Evolutionary conservation across 129 eudicot genomes (phyloP), one percentile per base, ranked within the genome.

Genomic region (Apium graveolens): DNA sequence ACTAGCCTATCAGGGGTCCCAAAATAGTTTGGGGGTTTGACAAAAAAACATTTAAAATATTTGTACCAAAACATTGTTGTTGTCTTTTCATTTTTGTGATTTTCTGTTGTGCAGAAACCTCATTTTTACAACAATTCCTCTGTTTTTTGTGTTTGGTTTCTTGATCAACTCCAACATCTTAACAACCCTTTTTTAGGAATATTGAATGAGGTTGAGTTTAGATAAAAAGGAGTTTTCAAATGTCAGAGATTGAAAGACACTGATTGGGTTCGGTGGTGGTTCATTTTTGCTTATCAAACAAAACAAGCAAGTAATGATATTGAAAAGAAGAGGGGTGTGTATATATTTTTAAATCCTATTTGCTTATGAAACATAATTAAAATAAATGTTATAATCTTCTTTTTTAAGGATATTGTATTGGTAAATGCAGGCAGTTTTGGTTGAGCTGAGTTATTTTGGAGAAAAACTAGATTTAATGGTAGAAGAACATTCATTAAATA

Each of bases 41-140:
- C n/a, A n/a, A n/a, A n/a, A n/a, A n/a, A n/a, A n/a, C 91, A 91
- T 89, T 89, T 91, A 81, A 87, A 85, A 79, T 84, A 88, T 85
- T 81, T 86, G 62, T 72, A 78, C 43, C 80, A 87, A 32, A 86
- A 85, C 3, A 42, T n/a, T 72, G 45, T 11, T 44, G 29, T 29
- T 31, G 16, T 74, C 49, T 45, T 84, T 80, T 80, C 84, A n/a
- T 81, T 9, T 9, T 49, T 82, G 77, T 14, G 80, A 62, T 80
- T 31, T 77, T 68, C 3, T 70, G 37, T 85, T 44, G 48, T 44
- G 81, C 49, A 78, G 55, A 43, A 87, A 80, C 77, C 80, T 91
- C 97, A 91, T 91, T 72, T 77, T 89, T 21, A 84, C 83, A 49
- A 85, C 82, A 76, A 84, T 81, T 32, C 82, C 86, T 49, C 77